Conservation (phyloP, 2,329 filamentous ascomycete species). For the Aureobasidium uvarum region DNA sequence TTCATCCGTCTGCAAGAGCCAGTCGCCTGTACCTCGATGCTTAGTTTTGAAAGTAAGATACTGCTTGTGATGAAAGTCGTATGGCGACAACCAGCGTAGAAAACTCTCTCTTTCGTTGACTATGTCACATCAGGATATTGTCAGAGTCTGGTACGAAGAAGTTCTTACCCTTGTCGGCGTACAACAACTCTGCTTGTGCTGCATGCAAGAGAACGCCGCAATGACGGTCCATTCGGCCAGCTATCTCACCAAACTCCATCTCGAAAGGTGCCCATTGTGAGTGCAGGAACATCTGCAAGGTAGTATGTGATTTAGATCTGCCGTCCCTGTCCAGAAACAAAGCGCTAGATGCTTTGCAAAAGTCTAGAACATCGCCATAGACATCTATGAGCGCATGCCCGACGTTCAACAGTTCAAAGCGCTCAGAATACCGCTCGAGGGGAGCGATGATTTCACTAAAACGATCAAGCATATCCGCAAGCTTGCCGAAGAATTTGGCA, state of each 20-base stretch:
- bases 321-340: neutral
- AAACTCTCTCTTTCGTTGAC: neutral
- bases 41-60: neutral
- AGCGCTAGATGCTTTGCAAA: neutral
- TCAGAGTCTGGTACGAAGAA: neutral
- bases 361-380: conserved; percentile 1
- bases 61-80: neutral
- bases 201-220: neutral
- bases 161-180: neutral
- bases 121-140: neutral
- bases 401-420: neutral
- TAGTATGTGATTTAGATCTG: neutral
- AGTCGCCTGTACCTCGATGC: neutral
- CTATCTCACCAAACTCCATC: neutral
- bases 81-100: neutral
- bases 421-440: neutral
- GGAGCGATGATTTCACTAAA: neutral
- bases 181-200: neutral
- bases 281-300: neutral
- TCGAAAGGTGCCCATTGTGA: neutral
- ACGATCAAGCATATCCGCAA: neutral
- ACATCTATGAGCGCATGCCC: neutral
- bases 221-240: neutral
- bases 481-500: neutral
- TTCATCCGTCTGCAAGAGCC: neutral